A percentile compares a stretch with the other conserved stretches of the same genome.
Evolutionary conservation across 75 land plant species (phyloP).

Genomic region (Pseudotsuga menziesii): DNA sequence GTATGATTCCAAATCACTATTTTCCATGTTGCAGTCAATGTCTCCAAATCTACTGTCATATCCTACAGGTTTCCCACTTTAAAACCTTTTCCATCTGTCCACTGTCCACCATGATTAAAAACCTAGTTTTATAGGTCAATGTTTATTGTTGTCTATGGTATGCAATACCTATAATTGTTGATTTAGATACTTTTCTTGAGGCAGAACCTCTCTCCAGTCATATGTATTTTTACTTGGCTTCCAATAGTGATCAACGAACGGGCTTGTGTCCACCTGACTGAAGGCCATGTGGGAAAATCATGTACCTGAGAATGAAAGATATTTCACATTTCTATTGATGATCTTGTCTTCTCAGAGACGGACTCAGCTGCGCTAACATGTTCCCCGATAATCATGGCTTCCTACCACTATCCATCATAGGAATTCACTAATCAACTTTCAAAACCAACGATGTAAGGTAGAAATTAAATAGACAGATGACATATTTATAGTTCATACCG

Average conservation of each 20-base stretch:
- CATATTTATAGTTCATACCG: conserved; percentile 7
- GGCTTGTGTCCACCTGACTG: not conserved
- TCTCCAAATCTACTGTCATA: conserved; percentile 5
- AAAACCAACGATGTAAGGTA: too few species aligned
- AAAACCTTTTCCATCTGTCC: too few species aligned
- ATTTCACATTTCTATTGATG: conserved; percentile 33
- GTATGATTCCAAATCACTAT: conserved; percentile 19
- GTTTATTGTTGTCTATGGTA: too few species aligned
- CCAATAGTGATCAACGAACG: conserved; percentile 12
- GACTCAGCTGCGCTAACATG: conserved; percentile 26
- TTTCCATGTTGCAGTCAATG: conserved; percentile 18
- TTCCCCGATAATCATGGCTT: conserved; percentile 47
- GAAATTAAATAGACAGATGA: too few species aligned
- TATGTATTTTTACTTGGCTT: conserved; percentile 33
- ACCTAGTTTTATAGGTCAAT: too few species aligned
- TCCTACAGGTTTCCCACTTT: not conserved
- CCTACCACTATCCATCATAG: conserved; percentile 26
- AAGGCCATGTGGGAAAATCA: too few species aligned
- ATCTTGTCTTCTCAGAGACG: conserved; percentile 19
- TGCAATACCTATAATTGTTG: conserved; percentile 48
- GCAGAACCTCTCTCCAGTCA: conserved; percentile 79
- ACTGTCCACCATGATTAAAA: too few species aligned
- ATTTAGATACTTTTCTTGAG: conserved; percentile 43
- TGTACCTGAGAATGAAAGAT: conserved; percentile 18
- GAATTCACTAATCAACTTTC: not conserved